Evolutionary conservation across 768 basidiomycete genomes (phyloP).

Genomic region (Neoboletus magnificus): DNA sequence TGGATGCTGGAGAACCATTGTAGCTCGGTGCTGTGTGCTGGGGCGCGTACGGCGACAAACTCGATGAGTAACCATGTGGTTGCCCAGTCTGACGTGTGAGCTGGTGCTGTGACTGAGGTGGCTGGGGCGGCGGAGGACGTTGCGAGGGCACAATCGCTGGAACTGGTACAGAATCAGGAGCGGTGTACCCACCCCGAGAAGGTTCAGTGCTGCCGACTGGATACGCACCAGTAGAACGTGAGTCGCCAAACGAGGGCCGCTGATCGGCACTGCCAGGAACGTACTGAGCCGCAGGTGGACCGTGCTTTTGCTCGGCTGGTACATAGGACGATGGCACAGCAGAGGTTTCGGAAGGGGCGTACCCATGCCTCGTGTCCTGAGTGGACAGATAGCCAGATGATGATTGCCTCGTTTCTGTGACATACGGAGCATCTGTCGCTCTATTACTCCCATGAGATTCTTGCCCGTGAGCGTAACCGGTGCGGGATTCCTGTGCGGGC

Average conservation of each 20-base stretch:
- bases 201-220: conserved; percentile 5
- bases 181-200: conserved; percentile 12
- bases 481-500: conserved; percentile 18
- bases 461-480: conserved; percentile 14
- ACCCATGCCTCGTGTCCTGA: conserved; percentile 22
- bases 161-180: conserved; percentile 14
- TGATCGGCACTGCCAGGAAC: conserved; percentile 15
- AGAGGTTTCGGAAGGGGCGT: conserved; percentile 16
- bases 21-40: conserved; percentile 16
- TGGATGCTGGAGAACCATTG: conserved; percentile 17
- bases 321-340: conserved; percentile 13
- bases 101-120: conserved; percentile 17
- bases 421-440: conserved; percentile 2
- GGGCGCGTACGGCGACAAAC: conserved; percentile 10
- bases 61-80: conserved; percentile 16
- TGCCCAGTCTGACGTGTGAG: conserved; percentile 18
- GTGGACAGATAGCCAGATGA: conserved; percentile 17
- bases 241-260: conserved; percentile 21
- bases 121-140: conserved; percentile 11
- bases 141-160: conserved; percentile 17
- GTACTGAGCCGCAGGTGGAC: conserved; percentile 11
- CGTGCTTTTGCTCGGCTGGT: conserved; percentile 20
- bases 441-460: conserved; percentile 17
- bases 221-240: conserved; percentile 20
- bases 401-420: conserved; percentile 20